phyloP scores from a whole-genome alignment of 495 filamentous ascomycete genomes.

The Aspergillus nidulans region DNA sequence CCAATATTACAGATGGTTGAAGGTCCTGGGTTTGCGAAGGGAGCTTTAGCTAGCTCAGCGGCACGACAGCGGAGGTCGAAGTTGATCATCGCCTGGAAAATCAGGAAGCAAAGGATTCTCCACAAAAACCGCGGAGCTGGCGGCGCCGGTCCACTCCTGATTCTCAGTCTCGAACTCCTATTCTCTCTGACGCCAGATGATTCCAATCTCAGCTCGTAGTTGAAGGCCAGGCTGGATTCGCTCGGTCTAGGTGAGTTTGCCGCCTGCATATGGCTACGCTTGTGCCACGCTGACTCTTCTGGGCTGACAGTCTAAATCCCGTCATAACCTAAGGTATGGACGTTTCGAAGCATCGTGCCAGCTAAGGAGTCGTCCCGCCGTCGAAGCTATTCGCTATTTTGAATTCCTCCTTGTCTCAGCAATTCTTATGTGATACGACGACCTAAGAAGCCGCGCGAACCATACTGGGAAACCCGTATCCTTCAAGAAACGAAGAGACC shows the following conservation, averaged over 20 bases:
- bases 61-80: background rate
- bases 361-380: constrained; percentile 19
- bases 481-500: background rate
- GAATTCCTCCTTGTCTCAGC: constrained; percentile 9
- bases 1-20: background rate
- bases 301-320: constrained; percentile 15
- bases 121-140: constrained; percentile 20
- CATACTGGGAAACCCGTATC: constrained; percentile 1
- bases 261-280: background rate
- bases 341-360: constrained; percentile 13
- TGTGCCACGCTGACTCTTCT: constrained; percentile 8
- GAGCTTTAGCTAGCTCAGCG: background rate
- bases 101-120: constrained; percentile 16
- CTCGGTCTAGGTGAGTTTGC: background rate
- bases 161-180: constrained; percentile 16
- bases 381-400: constrained; percentile 10
- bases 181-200: background rate
- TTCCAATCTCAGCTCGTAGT: background rate
- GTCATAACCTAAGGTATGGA: constrained; percentile 20
- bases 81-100: constrained; percentile 5
- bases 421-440: constrained; percentile 21
- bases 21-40: background rate
- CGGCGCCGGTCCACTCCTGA: constrained; percentile 24
- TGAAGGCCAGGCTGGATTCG: background rate
- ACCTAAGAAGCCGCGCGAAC: background rate